Conservation (phyloP, 1,284 basidiomycete genomes). For the Sanghuangporus sanghuang region DNA sequence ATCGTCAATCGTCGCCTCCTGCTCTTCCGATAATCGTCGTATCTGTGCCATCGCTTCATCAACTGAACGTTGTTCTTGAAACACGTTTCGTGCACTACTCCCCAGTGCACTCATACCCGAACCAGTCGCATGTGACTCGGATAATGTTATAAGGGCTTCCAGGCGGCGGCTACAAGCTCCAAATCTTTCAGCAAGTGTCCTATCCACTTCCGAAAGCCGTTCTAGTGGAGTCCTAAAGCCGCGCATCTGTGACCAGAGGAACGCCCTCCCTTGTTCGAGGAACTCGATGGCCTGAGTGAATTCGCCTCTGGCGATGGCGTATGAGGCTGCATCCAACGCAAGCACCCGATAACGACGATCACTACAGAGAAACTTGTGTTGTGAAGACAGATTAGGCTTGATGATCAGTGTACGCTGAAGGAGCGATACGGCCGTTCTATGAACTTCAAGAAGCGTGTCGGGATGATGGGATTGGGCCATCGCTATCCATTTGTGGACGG, state of each 20-base stretch:
- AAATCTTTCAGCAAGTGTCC: not conserved
- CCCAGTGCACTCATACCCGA: not conserved
- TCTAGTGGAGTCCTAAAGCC: not conserved
- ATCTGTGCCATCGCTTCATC: not conserved
- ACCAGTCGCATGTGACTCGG: not conserved
- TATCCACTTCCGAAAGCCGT: not conserved
- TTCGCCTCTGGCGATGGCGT: not conserved
- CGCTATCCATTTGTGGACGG: not conserved
- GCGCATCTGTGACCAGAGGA: slow-evolving; percentile 1
- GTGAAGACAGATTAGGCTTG: not conserved
- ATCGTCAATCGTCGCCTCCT: not conserved
- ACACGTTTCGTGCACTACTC: not conserved
- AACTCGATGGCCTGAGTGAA: not conserved
- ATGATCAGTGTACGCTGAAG: not conserved
- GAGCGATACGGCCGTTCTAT: not conserved
- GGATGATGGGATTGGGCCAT: not conserved
- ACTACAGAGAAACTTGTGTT: not conserved
- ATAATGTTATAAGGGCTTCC: not conserved
- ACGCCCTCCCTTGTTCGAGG: slow-evolving; percentile 5
- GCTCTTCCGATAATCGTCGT: not conserved
- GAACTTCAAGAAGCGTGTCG: not conserved
- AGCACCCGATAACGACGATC: not conserved
- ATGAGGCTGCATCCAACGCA: not conserved
- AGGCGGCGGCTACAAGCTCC: not conserved
- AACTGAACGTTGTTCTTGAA: not conserved